phyloP scores from a whole-genome alignment of 345 rosid genomes.

The Eucalyptus victrix region DNA sequence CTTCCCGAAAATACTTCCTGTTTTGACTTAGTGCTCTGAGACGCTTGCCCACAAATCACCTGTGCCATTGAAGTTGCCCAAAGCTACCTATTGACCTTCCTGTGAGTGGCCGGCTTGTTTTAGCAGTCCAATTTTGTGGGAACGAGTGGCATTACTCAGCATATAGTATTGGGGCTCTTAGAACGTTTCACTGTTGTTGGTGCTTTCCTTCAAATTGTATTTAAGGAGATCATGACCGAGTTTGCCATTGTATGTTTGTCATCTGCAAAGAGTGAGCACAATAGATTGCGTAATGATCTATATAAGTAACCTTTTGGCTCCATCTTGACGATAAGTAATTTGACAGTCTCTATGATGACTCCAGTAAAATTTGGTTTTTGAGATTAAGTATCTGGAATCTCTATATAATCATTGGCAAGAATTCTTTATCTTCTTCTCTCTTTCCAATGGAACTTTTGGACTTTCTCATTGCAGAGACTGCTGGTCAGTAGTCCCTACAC shows the following conservation, averaged over 20 bases:
- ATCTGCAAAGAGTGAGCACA: background rate
- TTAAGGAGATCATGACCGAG: background rate
- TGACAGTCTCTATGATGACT: background rate
- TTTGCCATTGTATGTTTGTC: background rate
- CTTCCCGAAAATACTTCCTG: background rate
- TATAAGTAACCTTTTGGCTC: background rate
- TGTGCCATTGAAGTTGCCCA: background rate
- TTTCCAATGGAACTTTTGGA: background rate
- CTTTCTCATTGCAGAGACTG: background rate
- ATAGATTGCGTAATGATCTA: background rate
- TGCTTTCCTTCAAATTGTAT: background rate
- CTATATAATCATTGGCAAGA: background rate
- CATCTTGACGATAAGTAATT: background rate
- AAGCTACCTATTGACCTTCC: background rate
- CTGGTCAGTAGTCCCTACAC: background rate
- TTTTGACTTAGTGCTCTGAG: background rate
- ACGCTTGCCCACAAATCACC: background rate
- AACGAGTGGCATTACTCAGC: background rate
- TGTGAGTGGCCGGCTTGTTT: background rate
- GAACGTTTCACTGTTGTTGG: background rate
- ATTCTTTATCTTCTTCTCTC: background rate
- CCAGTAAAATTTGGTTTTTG: background rate
- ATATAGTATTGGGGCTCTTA: background rate
- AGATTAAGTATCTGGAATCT: background rate
- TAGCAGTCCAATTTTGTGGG: background rate